phyloP scores from a whole-genome alignment of 2,329 filamentous ascomycete genomes.

The Aspergillus texensis region DNA sequence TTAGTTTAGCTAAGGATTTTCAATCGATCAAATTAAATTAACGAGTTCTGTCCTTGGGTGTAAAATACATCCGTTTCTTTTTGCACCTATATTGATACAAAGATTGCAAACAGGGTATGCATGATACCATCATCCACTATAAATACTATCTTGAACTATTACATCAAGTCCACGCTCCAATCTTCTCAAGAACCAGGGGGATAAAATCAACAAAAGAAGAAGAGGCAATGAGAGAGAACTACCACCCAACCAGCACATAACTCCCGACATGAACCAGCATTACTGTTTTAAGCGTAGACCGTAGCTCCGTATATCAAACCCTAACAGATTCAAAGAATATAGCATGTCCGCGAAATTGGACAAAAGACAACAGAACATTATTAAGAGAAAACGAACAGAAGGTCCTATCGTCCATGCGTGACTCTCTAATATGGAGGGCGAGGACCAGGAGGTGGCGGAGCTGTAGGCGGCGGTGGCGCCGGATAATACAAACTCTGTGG shows the following conservation, averaged over 20 bases:
- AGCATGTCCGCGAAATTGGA: background rate
- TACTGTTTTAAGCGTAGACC: background rate
- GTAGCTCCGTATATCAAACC: background rate
- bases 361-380: no score
- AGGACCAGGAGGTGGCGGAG: constrained; percentile 21
- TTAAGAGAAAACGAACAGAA: background rate
- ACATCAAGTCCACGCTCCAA: background rate
- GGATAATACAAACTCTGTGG: constrained; percentile 28
- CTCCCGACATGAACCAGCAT: background rate
- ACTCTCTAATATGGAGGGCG: constrained; percentile 22
- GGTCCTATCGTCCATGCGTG: background rate
- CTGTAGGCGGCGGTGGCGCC: constrained; percentile 20
- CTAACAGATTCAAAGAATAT: background rate
- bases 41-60: no score
- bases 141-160: background rate
- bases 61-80: background rate
- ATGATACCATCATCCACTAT: constrained; percentile 7
- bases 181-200: background rate
- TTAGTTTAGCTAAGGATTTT: no score
- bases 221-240: background rate
- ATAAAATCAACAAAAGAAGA: background rate
- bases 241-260: background rate
- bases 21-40: background rate
- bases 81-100: background rate
- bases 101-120: background rate